Evolutionary conservation across 345 rosid genomes (phyloP), one percentile per base, ranked within the genome.

Genomic region (Dipteronia sinensis): DNA sequence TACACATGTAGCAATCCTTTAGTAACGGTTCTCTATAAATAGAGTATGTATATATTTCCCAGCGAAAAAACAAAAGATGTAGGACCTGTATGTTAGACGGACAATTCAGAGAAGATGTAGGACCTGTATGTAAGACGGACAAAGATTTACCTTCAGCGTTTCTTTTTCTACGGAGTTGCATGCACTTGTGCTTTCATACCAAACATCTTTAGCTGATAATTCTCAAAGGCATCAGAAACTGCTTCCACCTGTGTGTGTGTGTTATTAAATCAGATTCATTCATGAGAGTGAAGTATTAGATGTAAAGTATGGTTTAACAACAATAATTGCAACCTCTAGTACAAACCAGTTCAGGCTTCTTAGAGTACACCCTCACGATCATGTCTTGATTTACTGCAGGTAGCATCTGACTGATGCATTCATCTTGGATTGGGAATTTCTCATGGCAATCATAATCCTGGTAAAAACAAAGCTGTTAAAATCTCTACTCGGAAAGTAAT

Each of bases 341-440:
- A 76, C 84, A 12, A 19, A 85, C 90, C 92, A 87, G 88, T 69
- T 85, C 82, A 66, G 89, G 85, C 73, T 89, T 87, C 82, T 87
- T 89, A 6, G 89, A 77, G 82, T 84, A 89, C 74, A 85, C 92
- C 81, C 90, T 82, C 72, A 89, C 92, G 27, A 87, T 79, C 86
- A n/a, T 85, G 65, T 89, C 92, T 72, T 82, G 84, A 71, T 15
- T 79, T 74, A 46, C 81, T 74, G 80, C 75, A 25, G 90, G 92
- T 75, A 89, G 70, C 87, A 89, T 75, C 73, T 89, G 88, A 77
- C 90, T 89, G 63, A 87, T 74, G 38, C 53, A 73, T 56, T 78
- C 72, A 44, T 82, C 85, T 19, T 2, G 64, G 59, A 85, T 82
- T 17, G 61, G 4, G 80, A 86, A 79, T 65, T 80, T 87, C 9